phyloP scores from a whole-genome alignment of 2,329 filamentous ascomycete species.

The Triangularia setosa region DNA sequence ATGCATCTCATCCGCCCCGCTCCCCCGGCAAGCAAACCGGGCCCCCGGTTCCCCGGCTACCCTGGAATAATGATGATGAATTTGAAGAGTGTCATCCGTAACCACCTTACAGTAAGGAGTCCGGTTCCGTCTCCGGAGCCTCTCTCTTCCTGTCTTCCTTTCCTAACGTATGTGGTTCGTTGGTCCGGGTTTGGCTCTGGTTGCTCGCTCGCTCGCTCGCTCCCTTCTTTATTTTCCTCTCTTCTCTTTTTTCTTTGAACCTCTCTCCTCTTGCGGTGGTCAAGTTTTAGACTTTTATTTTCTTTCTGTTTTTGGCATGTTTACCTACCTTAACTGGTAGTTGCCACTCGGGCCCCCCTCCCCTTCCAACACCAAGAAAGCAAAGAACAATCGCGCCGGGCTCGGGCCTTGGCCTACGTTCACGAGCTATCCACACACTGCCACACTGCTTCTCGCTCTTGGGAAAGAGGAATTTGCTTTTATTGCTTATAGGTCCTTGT shows the following conservation, averaged over 20 bases:
- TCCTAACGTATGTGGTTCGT: background rate
- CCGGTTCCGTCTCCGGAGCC: background rate
- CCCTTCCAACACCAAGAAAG: background rate
- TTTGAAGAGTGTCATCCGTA: background rate
- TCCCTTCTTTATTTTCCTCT: background rate
- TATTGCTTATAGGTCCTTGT: background rate
- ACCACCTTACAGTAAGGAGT: no score
- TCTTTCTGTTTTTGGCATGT: background rate
- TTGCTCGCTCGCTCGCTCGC: background rate
- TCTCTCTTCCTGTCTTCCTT: background rate
- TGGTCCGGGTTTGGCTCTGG: background rate
- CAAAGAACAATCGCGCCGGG: background rate
- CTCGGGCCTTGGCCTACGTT: background rate
- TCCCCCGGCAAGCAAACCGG: background rate
- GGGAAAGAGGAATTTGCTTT: background rate
- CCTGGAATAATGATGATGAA: background rate
- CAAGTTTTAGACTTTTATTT: background rate
- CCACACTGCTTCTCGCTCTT: background rate
- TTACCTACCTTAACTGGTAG: background rate
- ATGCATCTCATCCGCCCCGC: background rate
- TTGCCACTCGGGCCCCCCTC: slow-evolving; percentile 4
- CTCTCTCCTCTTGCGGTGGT: slow-evolving; percentile 1
- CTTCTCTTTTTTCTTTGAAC: background rate
- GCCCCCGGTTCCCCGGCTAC: background rate
- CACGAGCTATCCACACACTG: background rate